These are phyloP conservation scores for Moniliella sp. DNA, from an alignment of 1,284 basidiomycete species.

Conservation along the genomic window DNA sequence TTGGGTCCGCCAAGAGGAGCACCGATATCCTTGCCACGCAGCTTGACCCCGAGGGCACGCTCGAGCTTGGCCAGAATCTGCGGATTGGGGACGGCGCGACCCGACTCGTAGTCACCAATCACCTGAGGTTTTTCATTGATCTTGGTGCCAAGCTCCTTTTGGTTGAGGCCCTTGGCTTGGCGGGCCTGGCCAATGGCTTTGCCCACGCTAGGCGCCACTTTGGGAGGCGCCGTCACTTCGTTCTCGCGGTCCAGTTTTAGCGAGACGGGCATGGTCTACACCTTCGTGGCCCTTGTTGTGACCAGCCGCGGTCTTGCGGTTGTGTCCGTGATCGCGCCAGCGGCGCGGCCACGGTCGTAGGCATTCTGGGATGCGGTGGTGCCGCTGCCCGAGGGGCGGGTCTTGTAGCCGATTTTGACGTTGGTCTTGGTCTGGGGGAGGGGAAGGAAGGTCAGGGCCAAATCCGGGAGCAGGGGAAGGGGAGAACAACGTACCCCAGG, in stretches of 20 bases:
- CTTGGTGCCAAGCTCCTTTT: conserved; percentile 82
- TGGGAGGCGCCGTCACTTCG: conserved; percentile 79
- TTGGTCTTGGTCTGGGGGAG: conserved; percentile 9
- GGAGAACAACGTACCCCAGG: too few relatives aligned
- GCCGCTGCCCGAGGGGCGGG: conserved; percentile 44
- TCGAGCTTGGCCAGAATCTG: conserved; percentile 82
- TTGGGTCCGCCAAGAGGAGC: conserved; percentile 1
- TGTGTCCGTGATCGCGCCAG: conserved; percentile 36
- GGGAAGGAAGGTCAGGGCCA: neutral
- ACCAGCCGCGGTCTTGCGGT: conserved; percentile 34
- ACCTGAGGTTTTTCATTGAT: conserved; percentile 73
- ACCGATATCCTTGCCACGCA: conserved; percentile 45
- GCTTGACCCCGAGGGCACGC: conserved; percentile 66
- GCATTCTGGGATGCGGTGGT: conserved; percentile 40
- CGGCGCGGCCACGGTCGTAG: conserved; percentile 33
- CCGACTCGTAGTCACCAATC: conserved; percentile 61
- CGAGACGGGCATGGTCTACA: conserved; percentile 27
- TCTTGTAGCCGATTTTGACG: conserved; percentile 55
- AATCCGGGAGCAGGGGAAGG: too few relatives aligned
- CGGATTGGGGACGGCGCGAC: conserved; percentile 69
- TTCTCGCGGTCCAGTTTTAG: conserved; percentile 40
- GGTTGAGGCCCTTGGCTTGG: conserved; percentile 53
- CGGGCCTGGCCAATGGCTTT: conserved; percentile 68
- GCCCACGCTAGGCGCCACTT: conserved; percentile 57
- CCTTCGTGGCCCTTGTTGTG: conserved; percentile 25